A percentile compares a stretch with the other conserved stretches of the same genome.
phyloP scores from a whole-genome alignment of 176 grass and related monocot species.

The Ampelocalamus luodianensis region DNA sequence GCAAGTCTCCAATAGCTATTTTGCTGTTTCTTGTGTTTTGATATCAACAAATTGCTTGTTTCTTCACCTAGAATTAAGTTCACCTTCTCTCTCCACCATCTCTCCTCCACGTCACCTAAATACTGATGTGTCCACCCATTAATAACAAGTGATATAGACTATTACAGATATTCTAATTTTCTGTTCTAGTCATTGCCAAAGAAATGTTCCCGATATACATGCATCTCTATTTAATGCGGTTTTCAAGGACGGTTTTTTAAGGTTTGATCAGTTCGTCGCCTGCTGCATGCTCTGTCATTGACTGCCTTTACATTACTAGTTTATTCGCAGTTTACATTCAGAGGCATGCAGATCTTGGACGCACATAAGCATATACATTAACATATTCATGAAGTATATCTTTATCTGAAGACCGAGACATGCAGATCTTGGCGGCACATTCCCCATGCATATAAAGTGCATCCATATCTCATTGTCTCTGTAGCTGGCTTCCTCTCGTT shows the following conservation, averaged over 20 bases:
- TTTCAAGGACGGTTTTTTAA: conserved; percentile 16
- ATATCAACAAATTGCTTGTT: no score
- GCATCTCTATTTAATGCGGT: not conserved
- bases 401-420: not conserved
- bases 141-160: no score
- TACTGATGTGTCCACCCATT: no score
- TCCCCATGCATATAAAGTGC: conserved; percentile 34
- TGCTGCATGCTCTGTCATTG: conserved; percentile 40
- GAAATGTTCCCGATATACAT: not conserved
- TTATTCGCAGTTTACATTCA: conserved; percentile 46
- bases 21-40: no score
- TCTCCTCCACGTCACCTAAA: no score
- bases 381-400: not conserved
- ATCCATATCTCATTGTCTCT: conserved; percentile 43
- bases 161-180: no score
- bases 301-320: conserved; percentile 47
- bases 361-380: not conserved
- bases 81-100: no score
- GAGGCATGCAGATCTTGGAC: conserved; percentile 38
- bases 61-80: no score
- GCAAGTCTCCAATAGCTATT: no score
- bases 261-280: conserved; percentile 33
- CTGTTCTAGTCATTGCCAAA: not conserved
- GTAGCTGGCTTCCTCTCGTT: conserved; percentile 38
- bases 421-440: conserved; percentile 25